Evolutionary conservation across 2,329 filamentous ascomycete genomes (phyloP).

Genomic region (Trichophyton equinum): DNA sequence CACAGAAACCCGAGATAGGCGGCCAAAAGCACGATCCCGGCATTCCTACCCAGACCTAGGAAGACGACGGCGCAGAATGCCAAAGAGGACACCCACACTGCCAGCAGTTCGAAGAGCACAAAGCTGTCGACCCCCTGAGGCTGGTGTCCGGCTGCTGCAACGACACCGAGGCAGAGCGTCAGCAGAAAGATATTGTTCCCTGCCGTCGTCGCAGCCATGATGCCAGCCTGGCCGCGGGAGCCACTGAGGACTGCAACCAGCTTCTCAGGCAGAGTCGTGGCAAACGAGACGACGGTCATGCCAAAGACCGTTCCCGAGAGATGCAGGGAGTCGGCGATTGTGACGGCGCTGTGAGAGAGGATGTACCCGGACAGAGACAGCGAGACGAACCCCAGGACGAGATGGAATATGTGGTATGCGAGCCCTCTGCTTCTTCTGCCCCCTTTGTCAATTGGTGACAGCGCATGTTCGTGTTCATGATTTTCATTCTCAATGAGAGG

Average conservation of each 20-base stretch:
- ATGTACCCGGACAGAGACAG: constrained; percentile 39
- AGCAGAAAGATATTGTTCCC: constrained; percentile 46
- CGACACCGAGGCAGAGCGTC: constrained; percentile 27
- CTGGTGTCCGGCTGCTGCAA: not conserved
- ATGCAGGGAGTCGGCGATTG: constrained; percentile 30
- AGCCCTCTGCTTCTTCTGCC: constrained; percentile 14
- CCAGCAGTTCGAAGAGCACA: not conserved
- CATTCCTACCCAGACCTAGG: not conserved
- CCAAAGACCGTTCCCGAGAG: constrained; percentile 39
- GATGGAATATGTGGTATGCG: constrained; percentile 30
- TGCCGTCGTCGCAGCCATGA: constrained; percentile 41
- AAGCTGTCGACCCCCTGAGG: not conserved
- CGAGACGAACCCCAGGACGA: constrained; percentile 34
- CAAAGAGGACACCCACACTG: not conserved
- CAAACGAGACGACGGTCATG: constrained; percentile 38
- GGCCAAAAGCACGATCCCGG: not conserved
- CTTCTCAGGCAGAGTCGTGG: constrained; percentile 44
- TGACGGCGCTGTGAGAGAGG: constrained; percentile 34
- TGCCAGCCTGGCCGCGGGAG: constrained; percentile 35
- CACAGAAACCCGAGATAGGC: not conserved
- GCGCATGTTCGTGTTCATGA: too few relatives aligned
- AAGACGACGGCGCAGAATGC: not conserved
- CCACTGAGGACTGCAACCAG: constrained; percentile 40
- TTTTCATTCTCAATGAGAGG: constrained; percentile 12
- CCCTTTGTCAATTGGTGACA: not conserved